Base-by-base conservation (phyloP, 2,329 filamentous ascomycete genomes). In the Tympanopsis confertula region DNA sequence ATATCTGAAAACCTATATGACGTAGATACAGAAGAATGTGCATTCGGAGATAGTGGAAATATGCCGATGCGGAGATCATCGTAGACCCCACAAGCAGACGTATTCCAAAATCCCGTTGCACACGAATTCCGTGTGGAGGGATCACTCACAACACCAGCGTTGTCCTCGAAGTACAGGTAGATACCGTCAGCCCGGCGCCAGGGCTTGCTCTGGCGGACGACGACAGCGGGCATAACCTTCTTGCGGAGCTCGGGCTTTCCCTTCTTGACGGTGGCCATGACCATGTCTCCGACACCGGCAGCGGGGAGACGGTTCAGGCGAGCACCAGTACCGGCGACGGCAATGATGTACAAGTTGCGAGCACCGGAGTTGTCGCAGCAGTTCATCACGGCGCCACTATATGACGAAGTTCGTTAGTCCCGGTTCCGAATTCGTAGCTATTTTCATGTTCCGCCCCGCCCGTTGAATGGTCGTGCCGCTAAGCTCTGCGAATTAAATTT, bases 191-290 rank as follows among this genome's bases (percentile, higher is more conserved):
- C 84, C 67, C 91, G 82, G 78, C 91, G 88, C 91, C 91, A 98
- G 59, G 91, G 91, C 82, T 98, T 98, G 74, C 83, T 85, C 76
- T 96, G 91, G 67, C 91, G 78, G 65, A 96, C 89, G 62, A 98
- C 91, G 63, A 98, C 89, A 60, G 91, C 91, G 55, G 91, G 91
- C 87, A 98, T 94, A 68, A 98, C 91, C 85, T 98, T 98, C 86
- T 98, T 98, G 70, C 93, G 80, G 62, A 98, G 76, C 73, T 98
- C 93, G 49, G 93, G 93, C 86, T 98, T 98, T 73, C 93, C 91
- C 86, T 98, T 96, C 86, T 98, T 96, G 73, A 96, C 91, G 53
- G 91, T 96, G 52, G 89, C 89, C 88, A 98, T 96, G 64, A 96
- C 91, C 91, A 96, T 96, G 77, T 96, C 91, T 59, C 91, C 91